These are phyloP conservation scores for Plasmodium knowlesi DNA, from an alignment of 169 alveolate species.

Conservation along the genomic window DNA sequence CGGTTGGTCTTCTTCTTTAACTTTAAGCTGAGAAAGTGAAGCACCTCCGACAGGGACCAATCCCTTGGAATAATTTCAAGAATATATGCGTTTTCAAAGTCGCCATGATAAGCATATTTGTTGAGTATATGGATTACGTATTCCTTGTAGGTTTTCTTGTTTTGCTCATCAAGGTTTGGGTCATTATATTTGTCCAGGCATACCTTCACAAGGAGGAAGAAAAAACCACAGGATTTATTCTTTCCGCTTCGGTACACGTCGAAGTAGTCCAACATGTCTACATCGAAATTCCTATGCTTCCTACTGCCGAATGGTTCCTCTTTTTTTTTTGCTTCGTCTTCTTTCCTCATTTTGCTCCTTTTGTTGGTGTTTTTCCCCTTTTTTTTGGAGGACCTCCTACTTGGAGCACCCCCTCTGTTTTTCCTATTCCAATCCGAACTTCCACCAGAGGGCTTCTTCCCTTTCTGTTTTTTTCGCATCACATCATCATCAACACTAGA, in stretches of 20 bases:
- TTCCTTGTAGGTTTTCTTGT: conserved; percentile 24
- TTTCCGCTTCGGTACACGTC: conserved; percentile 5
- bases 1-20: conserved; percentile 16
- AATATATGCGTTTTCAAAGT: conserved; percentile 29
- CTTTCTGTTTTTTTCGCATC: background rate
- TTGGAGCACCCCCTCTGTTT: background rate
- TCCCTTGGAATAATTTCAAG: conserved; percentile 24
- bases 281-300: conserved; percentile 14
- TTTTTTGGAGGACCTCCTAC: background rate
- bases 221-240: conserved; percentile 24
- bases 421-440: no score
- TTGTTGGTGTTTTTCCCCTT: background rate
- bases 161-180: background rate
- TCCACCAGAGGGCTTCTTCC: no score
- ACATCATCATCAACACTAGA: background rate
- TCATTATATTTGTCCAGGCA: conserved; percentile 16
- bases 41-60: conserved; percentile 37
- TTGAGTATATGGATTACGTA: conserved; percentile 20
- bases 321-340: background rate
- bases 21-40: background rate
- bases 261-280: conserved; percentile 27
- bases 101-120: conserved; percentile 39
- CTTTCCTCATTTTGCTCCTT: background rate
- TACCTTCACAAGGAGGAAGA: conserved; percentile 50
- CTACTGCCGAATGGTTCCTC: background rate